Evolutionary conservation across 352 stramenopile species (phyloP), one percentile per base, ranked within the genome.

Genomic region (Phytopythium aichiense): DNA sequence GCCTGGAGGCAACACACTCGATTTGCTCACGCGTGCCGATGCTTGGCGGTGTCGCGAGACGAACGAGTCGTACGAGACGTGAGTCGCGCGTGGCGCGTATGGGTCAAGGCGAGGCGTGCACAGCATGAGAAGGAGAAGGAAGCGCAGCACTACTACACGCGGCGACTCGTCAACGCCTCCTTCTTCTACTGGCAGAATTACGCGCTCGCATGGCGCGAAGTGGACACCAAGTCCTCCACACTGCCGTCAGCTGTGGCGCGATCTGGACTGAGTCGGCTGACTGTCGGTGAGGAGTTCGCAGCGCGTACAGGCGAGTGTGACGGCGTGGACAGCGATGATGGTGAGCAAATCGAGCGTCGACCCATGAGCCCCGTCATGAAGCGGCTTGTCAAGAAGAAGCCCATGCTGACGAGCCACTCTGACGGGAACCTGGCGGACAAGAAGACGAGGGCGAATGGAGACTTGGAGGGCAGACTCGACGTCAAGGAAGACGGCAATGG

Each of bases 181-280:
- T 89, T 88, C 67, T 88, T 89, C 69, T 84, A 85, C 61, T 91
- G 81, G 81, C 81, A 89, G 57, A 87, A 84, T 56, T 89, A 89
- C 53, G 72, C 69, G n/a, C 72, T 91, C n/a, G 79, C 77, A 16
- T 91, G 81, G 81, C 80, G 81, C 53, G 77, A 87, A 30, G 73
- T 68, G n/a, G 18, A 58, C 33, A 22, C 53, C 0, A 15, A 30
- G 48, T 20, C 35, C 2, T 43, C 35, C 8, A 15, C 35, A 37
- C 22, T 25, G 7, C 53, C 18, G n/a, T 58, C 53, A 11, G 38
- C 20, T 23, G 48, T 54, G 6, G 4, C 22, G 35, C 30, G 31
- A 4, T 58, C 33, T 25, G 33, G 33, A 33, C 30, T 45, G n/a
- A 30, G 53, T 37, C 33, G 33, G 5, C 18, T 58, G 30, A 23